Evolutionary conservation across 352 stramenopile genomes (phyloP), one percentile per base, ranked within the genome.

Genomic region (Pythium monospermum): DNA sequence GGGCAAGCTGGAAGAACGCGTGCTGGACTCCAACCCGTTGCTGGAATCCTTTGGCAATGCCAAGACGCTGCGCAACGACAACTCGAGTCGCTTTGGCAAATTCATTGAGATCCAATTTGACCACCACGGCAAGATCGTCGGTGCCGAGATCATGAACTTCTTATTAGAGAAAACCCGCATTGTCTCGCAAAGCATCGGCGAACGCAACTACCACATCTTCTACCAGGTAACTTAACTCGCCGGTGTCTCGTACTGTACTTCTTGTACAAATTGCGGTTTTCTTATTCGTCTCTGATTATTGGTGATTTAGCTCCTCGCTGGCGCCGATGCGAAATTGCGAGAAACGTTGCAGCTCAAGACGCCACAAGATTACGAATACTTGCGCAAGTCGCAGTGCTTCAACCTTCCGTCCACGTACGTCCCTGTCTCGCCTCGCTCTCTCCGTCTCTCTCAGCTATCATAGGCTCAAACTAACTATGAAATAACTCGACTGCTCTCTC

Each of bases 151-250:
- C 54, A 84, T 95, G 53, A 93, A 95, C 62, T 96, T 95, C 42
- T 48, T 96, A 28, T 62, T 96, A 16, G 87, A 96, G 64, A 96
- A 96, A 66, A 96, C 85, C 46, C 77, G 87, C 30, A 94, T 96
- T 44, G 78, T 94, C 21, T 92, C 81, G 35, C 87, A 94, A 49
- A 94, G 77, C 64, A 37, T 90, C 1, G 93, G 93, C 0, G 94
- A 99, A 54, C 75, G 94, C 21, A 98, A 98, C 66, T 99, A 98
- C 71, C 94, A 99, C 63, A 94, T 98, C 38, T 99, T 99, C 70
- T 98, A 98, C 61, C 94, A 98, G 70, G 61, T 97, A 38, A 49
- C 52, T 66, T 53, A 25, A 51, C 57, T 47, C 62, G 57, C 27
- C 33, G 18, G 43, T 74, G 51, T 36, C 22, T 19, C 6, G 15